A percentile compares a stretch with the other conserved stretches of the same genome.
Evolutionary conservation across 2,329 filamentous ascomycete genomes (phyloP).

Genomic region (Alternaria hordeiaustralica): DNA sequence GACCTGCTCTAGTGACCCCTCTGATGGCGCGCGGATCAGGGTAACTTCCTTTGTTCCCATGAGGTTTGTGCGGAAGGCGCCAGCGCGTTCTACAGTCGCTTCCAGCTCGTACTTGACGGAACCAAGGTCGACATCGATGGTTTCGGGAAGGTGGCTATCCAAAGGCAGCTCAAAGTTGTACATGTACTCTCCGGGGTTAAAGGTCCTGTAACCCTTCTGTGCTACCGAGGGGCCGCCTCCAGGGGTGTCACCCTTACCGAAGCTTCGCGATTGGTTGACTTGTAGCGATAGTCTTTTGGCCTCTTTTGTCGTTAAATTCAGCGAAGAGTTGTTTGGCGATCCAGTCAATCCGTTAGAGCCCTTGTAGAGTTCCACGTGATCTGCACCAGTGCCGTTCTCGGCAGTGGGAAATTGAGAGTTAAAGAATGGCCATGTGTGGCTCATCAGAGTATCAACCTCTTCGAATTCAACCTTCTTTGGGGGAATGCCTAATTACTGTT

Average conservation of each 20-base stretch:
- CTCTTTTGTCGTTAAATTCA: conserved; percentile 58
- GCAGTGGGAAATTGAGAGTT: conserved; percentile 72
- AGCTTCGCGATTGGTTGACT: conserved; percentile 82
- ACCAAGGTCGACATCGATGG: conserved; percentile 84
- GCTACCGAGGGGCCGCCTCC: conserved; percentile 63
- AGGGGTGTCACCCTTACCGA: conserved; percentile 76
- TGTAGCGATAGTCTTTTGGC: conserved; percentile 76
- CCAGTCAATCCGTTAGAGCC: conserved; percentile 49
- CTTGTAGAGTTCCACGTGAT: conserved; percentile 65
- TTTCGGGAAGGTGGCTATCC: conserved; percentile 80
- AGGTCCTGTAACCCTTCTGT: conserved; percentile 84
- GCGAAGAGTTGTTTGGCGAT: conserved; percentile 54
- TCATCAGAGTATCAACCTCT: conserved; percentile 85
- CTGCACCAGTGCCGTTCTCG: conserved; percentile 67
- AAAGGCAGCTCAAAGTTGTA: conserved; percentile 84
- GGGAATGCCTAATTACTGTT: conserved; percentile 69
- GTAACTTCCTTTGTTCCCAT: conserved; percentile 81
- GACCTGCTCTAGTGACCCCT: conserved; percentile 86
- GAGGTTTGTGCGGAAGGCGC: conserved; percentile 88
- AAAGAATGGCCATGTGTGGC: conserved; percentile 91
- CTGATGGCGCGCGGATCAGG: conserved; percentile 83
- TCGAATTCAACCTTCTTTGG: conserved; percentile 82
- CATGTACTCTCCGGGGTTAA: conserved; percentile 75
- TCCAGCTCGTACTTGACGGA: conserved; percentile 89
- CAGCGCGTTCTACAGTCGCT: conserved; percentile 81